Base-by-base conservation (phyloP, 2,329 filamentous ascomycete species). In the Fusarium tuaranense region DNA sequence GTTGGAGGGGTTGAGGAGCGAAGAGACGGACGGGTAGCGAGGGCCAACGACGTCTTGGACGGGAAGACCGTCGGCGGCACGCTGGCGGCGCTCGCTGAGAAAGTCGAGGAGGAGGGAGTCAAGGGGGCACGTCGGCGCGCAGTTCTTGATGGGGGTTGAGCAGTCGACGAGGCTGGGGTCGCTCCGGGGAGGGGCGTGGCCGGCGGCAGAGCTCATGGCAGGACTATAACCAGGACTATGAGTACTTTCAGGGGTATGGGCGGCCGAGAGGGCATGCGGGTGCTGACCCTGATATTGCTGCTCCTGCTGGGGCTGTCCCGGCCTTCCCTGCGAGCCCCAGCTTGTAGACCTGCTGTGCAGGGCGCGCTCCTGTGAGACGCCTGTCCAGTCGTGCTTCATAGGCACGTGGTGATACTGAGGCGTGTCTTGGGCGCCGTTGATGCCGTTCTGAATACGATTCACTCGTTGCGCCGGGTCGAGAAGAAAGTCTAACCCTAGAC, bases 31-130 rank as follows among this genome's bases (percentile, higher is more conserved):
- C 2, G 95, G 95, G 79, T 97, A 95, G 16, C 90, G 87, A 1
- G 95, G 94, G 0, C 94, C 94, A 9, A 94, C 88, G 10, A 96
- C 88, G 53, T 93, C 90, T 46, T 91, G 87, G 10, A 87, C 83
- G 0, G 92, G 85, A 1, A 91, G 87, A 6, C 94, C 93, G 69
- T 93, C 88, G 2, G 88, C 89, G 2, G 91, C 89, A 58, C 91
- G 91, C 76, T 92, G 89, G 41, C 88, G 89, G 38, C 93, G 90
- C 76, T 94, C 91, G 30, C 89, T 87, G 32, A 97, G 87, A 78
- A 97, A 97, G 80, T 95, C 92, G 27, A 96, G 88, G 53, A 97
- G 88, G n/a, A 98, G 89, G 48, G 86, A 87, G 79, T 97, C 95
- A 2, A 97, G 87, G 0, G 94, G 90, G 80, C 94, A 97, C 0